phyloP scores from a whole-genome alignment of 208 protist species.

The Vickermania ingenoplastis region DNA sequence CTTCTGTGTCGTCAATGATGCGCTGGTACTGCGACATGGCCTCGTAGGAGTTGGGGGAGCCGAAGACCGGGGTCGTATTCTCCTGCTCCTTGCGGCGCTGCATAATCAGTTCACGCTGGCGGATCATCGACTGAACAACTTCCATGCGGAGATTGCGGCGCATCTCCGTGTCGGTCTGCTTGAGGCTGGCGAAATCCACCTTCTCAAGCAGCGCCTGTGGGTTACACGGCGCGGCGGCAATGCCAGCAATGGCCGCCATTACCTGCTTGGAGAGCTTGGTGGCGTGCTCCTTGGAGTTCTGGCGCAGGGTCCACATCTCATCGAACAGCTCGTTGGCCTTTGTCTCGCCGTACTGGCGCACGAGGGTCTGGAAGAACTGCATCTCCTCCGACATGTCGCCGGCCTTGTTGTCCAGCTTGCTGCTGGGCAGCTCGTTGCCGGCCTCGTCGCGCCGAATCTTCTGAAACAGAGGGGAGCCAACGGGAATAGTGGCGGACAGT shows the following conservation, averaged over 20 bases:
- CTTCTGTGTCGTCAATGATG: slow-evolving; percentile 15
- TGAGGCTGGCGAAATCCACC: slow-evolving; percentile 21
- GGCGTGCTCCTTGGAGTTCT: slow-evolving; percentile 18
- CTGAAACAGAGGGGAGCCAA: not conserved
- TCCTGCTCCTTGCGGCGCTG: slow-evolving; percentile 4
- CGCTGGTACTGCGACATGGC: slow-evolving; percentile 10
- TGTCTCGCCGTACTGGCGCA: not conserved
- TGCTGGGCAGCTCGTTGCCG: not conserved
- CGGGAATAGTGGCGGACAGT: not conserved
- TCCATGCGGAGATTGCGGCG: slow-evolving; percentile 33
- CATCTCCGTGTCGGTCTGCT: slow-evolving; percentile 18
- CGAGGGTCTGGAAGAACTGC: not conserved
- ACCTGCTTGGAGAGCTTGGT: slow-evolving; percentile 13
- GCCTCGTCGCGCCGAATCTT: no score
- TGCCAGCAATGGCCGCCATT: slow-evolving; percentile 5
- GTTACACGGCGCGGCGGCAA: slow-evolving; percentile 17
- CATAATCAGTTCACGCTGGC: slow-evolving; percentile 6
- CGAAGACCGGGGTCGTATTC: slow-evolving; percentile 6
- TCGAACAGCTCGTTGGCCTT: slow-evolving; percentile 1
- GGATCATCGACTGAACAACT: slow-evolving; percentile 6
- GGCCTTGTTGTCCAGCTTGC: not conserved
- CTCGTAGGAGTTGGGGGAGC: slow-evolving; percentile 4
- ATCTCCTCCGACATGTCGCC: not conserved
- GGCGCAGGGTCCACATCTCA: slow-evolving; percentile 8
- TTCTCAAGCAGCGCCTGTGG: slow-evolving; percentile 23